Conservation (phyloP, 768 basidiomycete species). For the Crassisporium funariophilum region DNA sequence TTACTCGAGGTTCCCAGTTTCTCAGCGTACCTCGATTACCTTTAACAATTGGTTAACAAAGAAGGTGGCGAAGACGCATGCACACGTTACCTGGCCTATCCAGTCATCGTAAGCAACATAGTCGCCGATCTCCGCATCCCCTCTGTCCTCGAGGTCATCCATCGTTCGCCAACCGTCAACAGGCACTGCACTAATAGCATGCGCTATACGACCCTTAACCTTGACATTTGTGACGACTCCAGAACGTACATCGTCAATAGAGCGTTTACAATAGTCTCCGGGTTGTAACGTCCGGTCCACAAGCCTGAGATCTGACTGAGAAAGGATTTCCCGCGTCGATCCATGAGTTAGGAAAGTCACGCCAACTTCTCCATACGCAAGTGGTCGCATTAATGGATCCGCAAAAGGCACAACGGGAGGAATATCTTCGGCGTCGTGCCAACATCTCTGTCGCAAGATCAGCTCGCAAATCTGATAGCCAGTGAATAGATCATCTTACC, state of each 20-base stretch:
- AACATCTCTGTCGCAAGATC: slow-evolving; percentile 64
- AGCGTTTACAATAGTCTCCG: slow-evolving; percentile 83
- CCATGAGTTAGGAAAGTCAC: slow-evolving; percentile 62
- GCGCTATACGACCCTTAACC: slow-evolving; percentile 68
- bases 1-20: neutral
- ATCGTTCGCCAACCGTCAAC: slow-evolving; percentile 65
- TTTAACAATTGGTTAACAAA: slow-evolving; percentile 27
- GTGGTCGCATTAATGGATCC: slow-evolving; percentile 77
- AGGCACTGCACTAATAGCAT: slow-evolving; percentile 66
- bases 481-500: slow-evolving; percentile 41
- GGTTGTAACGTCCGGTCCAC: slow-evolving; percentile 76
- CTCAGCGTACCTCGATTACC: slow-evolving; percentile 73
- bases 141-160: slow-evolving; percentile 56
- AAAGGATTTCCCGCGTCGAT: slow-evolving; percentile 66
- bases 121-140: slow-evolving; percentile 74
- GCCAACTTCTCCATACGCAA: slow-evolving; percentile 80
- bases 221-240: slow-evolving; percentile 71
- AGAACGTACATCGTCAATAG: slow-evolving; percentile 70
- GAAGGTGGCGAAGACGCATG: slow-evolving; percentile 2
- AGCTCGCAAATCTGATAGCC: neutral
- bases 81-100: slow-evolving; percentile 81
- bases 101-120: slow-evolving; percentile 84
- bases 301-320: slow-evolving; percentile 67
- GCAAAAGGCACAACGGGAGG: slow-evolving; percentile 39
- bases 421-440: slow-evolving; percentile 84